A percentile compares a stretch with the other conserved stretches of the same genome.
These are phyloP conservation scores for Lolium perenne DNA, from an alignment of 176 grass and related monocot species.

Conservation along the genomic window DNA sequence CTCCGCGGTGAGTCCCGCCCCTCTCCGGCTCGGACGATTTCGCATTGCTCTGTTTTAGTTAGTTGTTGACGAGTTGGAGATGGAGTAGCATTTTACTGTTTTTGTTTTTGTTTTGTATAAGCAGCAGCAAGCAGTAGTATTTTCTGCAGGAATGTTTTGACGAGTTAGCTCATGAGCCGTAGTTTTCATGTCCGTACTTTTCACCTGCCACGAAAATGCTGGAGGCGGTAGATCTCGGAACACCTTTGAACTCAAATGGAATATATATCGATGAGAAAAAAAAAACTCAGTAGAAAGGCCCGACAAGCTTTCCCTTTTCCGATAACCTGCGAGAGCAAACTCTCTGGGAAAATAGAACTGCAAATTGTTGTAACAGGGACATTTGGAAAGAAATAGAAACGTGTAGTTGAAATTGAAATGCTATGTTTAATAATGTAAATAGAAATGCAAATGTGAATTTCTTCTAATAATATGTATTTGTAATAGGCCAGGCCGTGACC, in stretches of 20 bases:
- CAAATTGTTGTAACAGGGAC: too few species aligned
- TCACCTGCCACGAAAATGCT: neutral
- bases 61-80: too few species aligned
- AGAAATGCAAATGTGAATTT: too few species aligned
- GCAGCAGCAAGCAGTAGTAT: neutral
- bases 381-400: too few species aligned
- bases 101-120: neutral
- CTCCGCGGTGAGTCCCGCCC: neutral
- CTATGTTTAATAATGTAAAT: too few species aligned
- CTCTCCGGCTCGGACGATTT: neutral
- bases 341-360: neutral
- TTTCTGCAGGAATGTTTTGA: neutral
- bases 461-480: too few species aligned
- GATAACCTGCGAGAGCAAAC: neutral
- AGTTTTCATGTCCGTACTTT: neutral
- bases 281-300: neutral
- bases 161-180: neutral
- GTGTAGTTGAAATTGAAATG: too few species aligned
- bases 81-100: neutral
- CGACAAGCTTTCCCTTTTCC: conserved; percentile 4
- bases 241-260: neutral
- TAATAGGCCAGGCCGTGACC: too few species aligned
- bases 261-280: neutral
- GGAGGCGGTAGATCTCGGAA: conserved; percentile 20
- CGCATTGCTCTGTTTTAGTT: neutral